Conservation (phyloP, 495 filamentous ascomycete species). For the Hyaloscypha hepaticicola region DNA sequence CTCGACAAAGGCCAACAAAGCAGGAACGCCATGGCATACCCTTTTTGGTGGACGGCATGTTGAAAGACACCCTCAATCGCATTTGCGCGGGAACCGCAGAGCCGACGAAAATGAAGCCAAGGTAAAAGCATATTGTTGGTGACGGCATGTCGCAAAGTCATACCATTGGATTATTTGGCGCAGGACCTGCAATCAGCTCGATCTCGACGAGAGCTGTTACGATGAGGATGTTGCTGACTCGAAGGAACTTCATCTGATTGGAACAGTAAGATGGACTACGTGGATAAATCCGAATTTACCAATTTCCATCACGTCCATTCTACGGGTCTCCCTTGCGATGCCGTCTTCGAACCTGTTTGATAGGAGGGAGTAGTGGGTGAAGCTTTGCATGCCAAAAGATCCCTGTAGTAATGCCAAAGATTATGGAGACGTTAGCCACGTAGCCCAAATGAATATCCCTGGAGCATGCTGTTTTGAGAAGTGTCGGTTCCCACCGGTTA, state of each 20-base stretch:
- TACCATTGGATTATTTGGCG: conserved; percentile 18
- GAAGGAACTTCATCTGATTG: conserved; percentile 24
- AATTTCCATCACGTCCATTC: conserved; percentile 30
- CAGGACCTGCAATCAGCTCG: conserved; percentile 20
- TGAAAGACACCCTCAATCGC: conserved; percentile 21
- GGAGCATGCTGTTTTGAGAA: too few species aligned
- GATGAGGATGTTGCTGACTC: conserved; percentile 26
- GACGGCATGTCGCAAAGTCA: conserved; percentile 27
- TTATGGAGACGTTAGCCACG: conserved; percentile 13
- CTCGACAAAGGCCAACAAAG: conserved; percentile 19
- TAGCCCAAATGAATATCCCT: too few species aligned
- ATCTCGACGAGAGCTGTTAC: conserved; percentile 24
- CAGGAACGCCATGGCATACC: conserved; percentile 25
- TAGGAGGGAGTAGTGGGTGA: conserved; percentile 24
- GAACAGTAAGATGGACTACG: background rate
- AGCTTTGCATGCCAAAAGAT: conserved; percentile 26
- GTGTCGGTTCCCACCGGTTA: too few species aligned
- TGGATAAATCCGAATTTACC: conserved; percentile 6
- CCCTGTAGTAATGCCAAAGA: conserved; percentile 26
- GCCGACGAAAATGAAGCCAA: conserved; percentile 23
- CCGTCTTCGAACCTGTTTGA: conserved; percentile 21
- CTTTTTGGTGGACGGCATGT: conserved; percentile 26
- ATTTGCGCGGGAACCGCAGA: conserved; percentile 20
- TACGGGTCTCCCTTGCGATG: conserved; percentile 22
- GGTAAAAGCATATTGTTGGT: conserved; percentile 29